Evolutionary conservation across 305 asterid genomes (phyloP).

Genomic region (Fraxinus albicans): DNA sequence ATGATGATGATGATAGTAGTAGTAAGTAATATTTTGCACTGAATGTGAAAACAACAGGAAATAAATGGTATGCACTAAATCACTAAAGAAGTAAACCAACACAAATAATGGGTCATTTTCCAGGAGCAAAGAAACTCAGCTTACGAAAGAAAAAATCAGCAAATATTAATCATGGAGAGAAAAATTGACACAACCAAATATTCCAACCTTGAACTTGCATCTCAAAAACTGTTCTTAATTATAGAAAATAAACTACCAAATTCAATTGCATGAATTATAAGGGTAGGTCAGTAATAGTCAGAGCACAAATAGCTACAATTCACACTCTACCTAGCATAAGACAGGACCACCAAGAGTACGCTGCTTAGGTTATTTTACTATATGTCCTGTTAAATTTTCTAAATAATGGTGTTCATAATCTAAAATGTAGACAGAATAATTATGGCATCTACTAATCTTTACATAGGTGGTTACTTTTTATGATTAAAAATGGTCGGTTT

Average conservation of each 20-base stretch:
- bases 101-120: neutral
- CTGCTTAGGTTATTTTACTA: neutral
- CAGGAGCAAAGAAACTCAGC: neutral
- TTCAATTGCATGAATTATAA: neutral
- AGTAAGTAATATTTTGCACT: neutral
- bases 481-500: too few species aligned
- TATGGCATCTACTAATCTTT: neutral
- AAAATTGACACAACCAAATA: neutral
- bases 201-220: neutral
- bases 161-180: neutral
- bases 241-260: neutral
- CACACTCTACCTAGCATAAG: neutral
- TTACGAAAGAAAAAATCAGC: neutral
- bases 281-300: neutral
- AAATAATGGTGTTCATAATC: neutral
- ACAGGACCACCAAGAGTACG: neutral
- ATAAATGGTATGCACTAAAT: neutral
- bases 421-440: neutral
- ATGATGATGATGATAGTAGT: neutral
- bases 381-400: neutral
- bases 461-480: neutral
- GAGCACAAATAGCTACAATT: neutral
- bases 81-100: neutral
- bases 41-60: neutral
- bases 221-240: neutral